Conservation (phyloP, 306 rosid species). For the Medicago arabica region DNA sequence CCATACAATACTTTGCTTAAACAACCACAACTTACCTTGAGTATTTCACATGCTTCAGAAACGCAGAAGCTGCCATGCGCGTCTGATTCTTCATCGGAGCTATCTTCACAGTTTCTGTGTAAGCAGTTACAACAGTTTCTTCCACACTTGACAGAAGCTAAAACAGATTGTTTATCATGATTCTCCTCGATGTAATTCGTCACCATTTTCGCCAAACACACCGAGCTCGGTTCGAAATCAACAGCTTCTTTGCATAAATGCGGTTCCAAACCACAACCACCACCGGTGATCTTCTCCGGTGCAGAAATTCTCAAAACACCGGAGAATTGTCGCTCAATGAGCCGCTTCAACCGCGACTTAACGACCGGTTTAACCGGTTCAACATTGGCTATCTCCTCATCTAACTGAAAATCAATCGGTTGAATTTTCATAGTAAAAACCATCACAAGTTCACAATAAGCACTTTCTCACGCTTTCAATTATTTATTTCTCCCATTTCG, state of each 20-base stretch:
- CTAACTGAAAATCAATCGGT: slow-evolving; percentile 67
- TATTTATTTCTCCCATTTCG: slow-evolving; percentile 43
- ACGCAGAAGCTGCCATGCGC: slow-evolving; percentile 8
- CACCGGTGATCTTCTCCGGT: slow-evolving; percentile 49
- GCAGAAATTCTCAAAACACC: slow-evolving; percentile 57
- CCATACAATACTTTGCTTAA: not conserved
- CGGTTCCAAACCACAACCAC: slow-evolving; percentile 46
- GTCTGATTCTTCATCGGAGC: slow-evolving; percentile 69
- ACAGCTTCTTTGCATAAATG: slow-evolving; percentile 49
- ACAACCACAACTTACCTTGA: slow-evolving; percentile 57
- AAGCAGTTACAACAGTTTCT: slow-evolving; percentile 81
- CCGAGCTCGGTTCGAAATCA: slow-evolving; percentile 78
- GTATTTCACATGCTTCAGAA: slow-evolving; percentile 63
- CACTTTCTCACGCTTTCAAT: slow-evolving; percentile 30
- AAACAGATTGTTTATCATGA: slow-evolving; percentile 59
- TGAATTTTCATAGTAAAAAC: slow-evolving; percentile 83
- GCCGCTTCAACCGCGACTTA: slow-evolving; percentile 79
- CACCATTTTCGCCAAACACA: slow-evolving; percentile 84
- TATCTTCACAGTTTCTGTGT: slow-evolving; percentile 57
- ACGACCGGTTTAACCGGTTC: slow-evolving; percentile 68
- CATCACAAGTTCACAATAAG: slow-evolving; percentile 14
- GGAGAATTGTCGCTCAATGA: slow-evolving; percentile 76
- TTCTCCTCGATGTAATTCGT: slow-evolving; percentile 79
- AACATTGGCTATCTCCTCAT: slow-evolving; percentile 46
- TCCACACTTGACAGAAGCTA: slow-evolving; percentile 46